A percentile compares a stretch with the other conserved stretches of the same genome.
phyloP scores from a whole-genome alignment of 2,329 filamentous ascomycete genomes.

The Acephala macrosclerotiorum region DNA sequence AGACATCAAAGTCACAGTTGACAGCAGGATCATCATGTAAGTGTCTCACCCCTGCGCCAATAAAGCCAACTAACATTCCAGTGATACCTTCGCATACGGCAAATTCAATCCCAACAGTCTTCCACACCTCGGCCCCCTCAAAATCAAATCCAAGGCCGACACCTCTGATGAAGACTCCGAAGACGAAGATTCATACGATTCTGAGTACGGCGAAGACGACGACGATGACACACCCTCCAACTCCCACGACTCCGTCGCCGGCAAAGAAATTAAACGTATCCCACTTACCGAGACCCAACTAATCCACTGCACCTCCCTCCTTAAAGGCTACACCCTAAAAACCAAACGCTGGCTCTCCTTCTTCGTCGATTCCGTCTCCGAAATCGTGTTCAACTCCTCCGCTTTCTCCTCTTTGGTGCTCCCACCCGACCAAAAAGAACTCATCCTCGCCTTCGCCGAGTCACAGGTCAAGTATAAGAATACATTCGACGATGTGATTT shows the following conservation, averaged over 20 bases:
- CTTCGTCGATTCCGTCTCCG: conserved; percentile 52
- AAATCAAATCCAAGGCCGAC: conserved; percentile 26
- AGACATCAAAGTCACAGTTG: conserved; percentile 33
- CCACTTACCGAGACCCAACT: conserved; percentile 49
- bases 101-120: conserved; percentile 40
- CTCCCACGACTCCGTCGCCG: conserved; percentile 16
- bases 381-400: conserved; percentile 56
- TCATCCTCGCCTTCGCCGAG: conserved; percentile 58
- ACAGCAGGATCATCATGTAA: conserved; percentile 35
- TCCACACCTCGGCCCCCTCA: conserved; percentile 24
- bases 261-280: conserved; percentile 36
- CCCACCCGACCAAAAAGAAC: conserved; percentile 56
- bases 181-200: conserved; percentile 7
- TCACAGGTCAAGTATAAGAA: conserved; percentile 51
- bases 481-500: conserved; percentile 59
- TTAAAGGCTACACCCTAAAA: conserved; percentile 57
- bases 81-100: conserved; percentile 30
- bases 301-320: conserved; percentile 49
- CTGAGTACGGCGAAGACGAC: conserved; percentile 16
- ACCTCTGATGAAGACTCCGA: conserved; percentile 11
- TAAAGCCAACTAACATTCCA: not conserved
- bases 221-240: not conserved
- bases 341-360: conserved; percentile 58
- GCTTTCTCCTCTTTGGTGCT: conserved; percentile 59
- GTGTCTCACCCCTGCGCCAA: not conserved